Base-by-base conservation (phyloP, 257 asterid genomes). In the Ballota nigra region DNA sequence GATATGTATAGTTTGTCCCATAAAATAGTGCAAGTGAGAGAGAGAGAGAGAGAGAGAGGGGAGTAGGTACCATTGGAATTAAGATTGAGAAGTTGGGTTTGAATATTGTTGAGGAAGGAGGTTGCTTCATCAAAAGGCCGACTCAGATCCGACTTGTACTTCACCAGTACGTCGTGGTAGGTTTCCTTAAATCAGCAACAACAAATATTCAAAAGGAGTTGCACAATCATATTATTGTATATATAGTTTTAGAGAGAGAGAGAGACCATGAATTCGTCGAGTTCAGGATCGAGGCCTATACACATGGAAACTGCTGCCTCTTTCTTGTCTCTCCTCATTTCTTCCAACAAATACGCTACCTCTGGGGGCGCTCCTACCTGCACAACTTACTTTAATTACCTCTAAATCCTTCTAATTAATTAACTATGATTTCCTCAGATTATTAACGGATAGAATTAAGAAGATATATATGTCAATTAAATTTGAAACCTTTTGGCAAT, bases 121-220 rank as follows among this genome's bases (percentile, higher is more conserved):
- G 85, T 87, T 19, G 98, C 96, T 86, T 92, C 98, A 68, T 86
- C 86, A 11, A 91, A 93, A n/a, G 96, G 94, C 81, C 86, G 79
- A 0, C 86, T 81, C 40, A 93, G 91, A 83, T 91, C 94, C 70
- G 87, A 79, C 79, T 91, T 93, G 77, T 75, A 91, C 81, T 86
- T 89, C 78, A 85, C 79, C 84, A 93, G 61, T 56, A 89, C 77
- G 59, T 85, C 87, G 66, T 84, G 83, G 73, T 88, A 93, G 33
- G 85, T 85, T 84, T 91, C 96, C 98, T 92, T 31, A 36, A 20
- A 38, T 34, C 1, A 22, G 18, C 2, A n/a, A 15, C 1, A 38
- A 1, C 1, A n/a, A 18, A 16, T 28, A 0, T 43, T 43, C 6
- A 12, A 4, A 12, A 12, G 52, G 11, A 33, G 23, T 9, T 73